Base-by-base conservation (phyloP, 2,329 filamentous ascomycete species). In the Fusarium secorum region DNA sequence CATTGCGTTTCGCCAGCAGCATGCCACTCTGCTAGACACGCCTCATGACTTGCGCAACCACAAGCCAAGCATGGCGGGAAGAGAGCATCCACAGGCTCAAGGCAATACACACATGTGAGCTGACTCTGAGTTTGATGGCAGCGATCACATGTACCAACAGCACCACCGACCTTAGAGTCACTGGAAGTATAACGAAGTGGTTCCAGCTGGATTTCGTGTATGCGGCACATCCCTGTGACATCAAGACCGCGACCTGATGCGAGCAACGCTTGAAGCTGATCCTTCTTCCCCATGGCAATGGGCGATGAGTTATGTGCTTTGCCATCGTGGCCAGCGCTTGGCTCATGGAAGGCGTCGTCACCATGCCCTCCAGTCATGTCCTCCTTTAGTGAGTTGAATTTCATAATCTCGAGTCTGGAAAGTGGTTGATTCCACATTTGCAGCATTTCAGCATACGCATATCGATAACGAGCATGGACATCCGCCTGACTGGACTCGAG, bases 401-500 rank as follows among this genome's bases (percentile, higher is more conserved):
- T 92, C 80, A 92, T 84, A 32, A 92, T 86, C 76, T 92, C 90
- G 3, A 92, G 84, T 22, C 89, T 84, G 35, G 88, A 85, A 8
- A 91, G 80, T 0, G 89, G 89, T 60, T 89, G 85, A 4, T 85
- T 83, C 90, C 90, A 92, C 79, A 89, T 87, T 70, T 90, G 89
- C 7, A 92, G 83, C 79, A 92, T 85, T 78, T 91, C 89, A n/a
- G 90, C 89, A 73, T 92, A 92, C 2, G 86, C 85, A 65, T 88
- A 87, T 38, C 90, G 87, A 74, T 91, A 92, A 73, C 82, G 84
- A n/a, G 85, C 83, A 69, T 89, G 89, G 24, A 86, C 77, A 7
- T 82, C 77, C 9, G 81, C 78, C n/a, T 83, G 84, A 33, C 76
- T 82, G 8, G 85, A 81, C 45, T 90, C 86, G 20, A 92, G 82